Evolutionary conservation across 2,329 filamentous ascomycete genomes (phyloP).

Genomic region (Thelonectria blattea): DNA sequence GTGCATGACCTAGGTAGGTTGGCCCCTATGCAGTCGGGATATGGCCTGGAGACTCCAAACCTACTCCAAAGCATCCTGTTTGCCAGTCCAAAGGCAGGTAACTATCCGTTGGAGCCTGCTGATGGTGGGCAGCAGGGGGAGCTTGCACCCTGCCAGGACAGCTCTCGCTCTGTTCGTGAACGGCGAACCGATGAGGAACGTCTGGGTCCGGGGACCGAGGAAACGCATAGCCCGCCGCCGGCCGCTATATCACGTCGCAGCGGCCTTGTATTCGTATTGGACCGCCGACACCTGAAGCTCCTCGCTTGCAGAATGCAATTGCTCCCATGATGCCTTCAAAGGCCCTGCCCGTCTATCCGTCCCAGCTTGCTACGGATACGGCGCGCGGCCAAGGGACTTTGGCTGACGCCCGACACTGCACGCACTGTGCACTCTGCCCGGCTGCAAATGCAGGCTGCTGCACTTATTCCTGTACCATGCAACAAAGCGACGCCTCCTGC

Average conservation of each 20-base stretch:
- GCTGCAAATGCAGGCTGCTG: conserved; percentile 11
- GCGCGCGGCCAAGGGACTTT: background rate
- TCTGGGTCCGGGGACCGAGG: conserved; percentile 11
- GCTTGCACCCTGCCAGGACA: conserved; percentile 17
- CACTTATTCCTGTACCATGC: conserved; percentile 10
- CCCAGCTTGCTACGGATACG: background rate
- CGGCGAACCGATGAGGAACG: conserved; percentile 6
- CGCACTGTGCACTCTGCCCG: conserved; percentile 12
- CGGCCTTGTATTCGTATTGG: background rate
- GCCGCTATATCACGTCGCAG: conserved; percentile 8
- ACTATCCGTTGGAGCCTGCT: conserved; percentile 12
- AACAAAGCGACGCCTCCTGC: conserved; percentile 17
- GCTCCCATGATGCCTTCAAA: background rate
- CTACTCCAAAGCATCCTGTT: conserved; percentile 1
- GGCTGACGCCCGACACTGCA: background rate
- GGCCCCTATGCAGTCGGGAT: conserved; percentile 2
- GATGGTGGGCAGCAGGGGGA: conserved; percentile 20
- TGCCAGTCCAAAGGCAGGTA: background rate
- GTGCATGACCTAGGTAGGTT: background rate
- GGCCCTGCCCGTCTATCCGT: background rate
- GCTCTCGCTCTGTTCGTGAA: conserved; percentile 14
- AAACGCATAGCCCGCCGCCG: conserved; percentile 8
- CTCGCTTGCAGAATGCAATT: background rate
- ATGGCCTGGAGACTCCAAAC: conserved; percentile 16
- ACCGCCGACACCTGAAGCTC: no score